phyloP scores from a whole-genome alignment of 2,329 filamentous ascomycete genomes.

The Stachybotrys chlorohalonatus region DNA sequence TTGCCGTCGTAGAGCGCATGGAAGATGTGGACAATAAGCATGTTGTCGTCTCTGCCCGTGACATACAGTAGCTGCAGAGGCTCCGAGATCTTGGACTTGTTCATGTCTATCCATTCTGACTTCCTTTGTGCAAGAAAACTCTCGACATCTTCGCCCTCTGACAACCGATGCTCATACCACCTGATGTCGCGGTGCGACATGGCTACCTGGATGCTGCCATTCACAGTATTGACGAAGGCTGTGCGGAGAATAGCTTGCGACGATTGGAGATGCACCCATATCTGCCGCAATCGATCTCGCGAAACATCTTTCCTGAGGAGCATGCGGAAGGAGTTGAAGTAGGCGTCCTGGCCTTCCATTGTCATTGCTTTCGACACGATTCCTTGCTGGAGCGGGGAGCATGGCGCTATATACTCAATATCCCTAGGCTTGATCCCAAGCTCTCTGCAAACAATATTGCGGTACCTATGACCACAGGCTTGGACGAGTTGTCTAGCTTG shows the following conservation, averaged over 20 bases:
- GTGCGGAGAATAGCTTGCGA: constrained; percentile 61
- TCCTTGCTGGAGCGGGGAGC: constrained; percentile 78
- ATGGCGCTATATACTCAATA: constrained; percentile 70
- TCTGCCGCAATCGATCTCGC: constrained; percentile 35
- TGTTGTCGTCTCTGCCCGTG: constrained; percentile 8
- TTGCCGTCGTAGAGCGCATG: constrained; percentile 83
- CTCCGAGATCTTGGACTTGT: constrained; percentile 34
- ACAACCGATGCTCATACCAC: constrained; percentile 31
- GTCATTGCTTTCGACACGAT: constrained; percentile 65
- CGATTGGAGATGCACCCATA: constrained; percentile 48
- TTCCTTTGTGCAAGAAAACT: constrained; percentile 24
- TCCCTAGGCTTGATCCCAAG: constrained; percentile 41
- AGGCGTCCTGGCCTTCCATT: constrained; percentile 45
- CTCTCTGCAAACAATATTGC: constrained; percentile 37
- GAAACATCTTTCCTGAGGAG: constrained; percentile 36
- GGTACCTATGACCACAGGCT: constrained; percentile 55
- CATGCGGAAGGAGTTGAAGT: constrained; percentile 71
- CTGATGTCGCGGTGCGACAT: constrained; percentile 30
- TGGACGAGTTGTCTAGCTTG: constrained; percentile 51
- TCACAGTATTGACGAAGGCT: constrained; percentile 60
- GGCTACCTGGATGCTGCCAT: constrained; percentile 70
- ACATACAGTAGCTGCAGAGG: constrained; percentile 45
- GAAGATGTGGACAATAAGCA: constrained; percentile 63
- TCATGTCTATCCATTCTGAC: constrained; percentile 43
- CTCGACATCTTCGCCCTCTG: constrained; percentile 19